Conservation (phyloP, 2,329 filamentous ascomycete genomes). For the Madurella fahalii region DNA sequence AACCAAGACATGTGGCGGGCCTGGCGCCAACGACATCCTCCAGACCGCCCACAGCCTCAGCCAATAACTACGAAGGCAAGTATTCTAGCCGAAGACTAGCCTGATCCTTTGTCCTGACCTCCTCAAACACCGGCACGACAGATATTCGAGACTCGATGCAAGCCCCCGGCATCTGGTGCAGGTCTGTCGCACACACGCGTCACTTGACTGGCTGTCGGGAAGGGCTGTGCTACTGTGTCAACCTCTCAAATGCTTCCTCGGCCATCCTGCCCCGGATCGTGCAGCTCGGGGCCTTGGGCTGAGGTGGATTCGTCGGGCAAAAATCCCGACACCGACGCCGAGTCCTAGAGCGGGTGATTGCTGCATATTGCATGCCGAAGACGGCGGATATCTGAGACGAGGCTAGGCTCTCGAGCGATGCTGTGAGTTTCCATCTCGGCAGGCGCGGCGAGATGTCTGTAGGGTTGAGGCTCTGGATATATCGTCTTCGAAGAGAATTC, state of each 20-base stretch:
- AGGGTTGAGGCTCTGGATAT: no score
- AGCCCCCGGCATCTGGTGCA: slow-evolving; percentile 2
- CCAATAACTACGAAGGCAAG: neutral
- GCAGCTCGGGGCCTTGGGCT: slow-evolving; percentile 1
- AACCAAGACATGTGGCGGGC: slow-evolving; percentile 19
- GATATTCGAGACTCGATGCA: neutral
- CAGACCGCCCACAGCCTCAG: neutral
- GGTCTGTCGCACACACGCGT: neutral
- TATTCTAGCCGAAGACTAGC: no score
- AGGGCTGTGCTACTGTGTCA: slow-evolving; percentile 1
- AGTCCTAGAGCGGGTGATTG: neutral
- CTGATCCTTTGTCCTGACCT: no score
- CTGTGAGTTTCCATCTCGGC: no score
- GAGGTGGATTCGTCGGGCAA: neutral
- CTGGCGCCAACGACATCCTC: slow-evolving; percentile 7
- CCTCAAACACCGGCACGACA: neutral
- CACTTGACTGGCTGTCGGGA: slow-evolving; percentile 1
- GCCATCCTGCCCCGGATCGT: neutral
- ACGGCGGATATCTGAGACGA: no score
- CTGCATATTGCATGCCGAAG: no score
- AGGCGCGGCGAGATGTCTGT: no score
- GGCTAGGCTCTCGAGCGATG: no score
- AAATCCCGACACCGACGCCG: neutral
- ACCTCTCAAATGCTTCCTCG: neutral
- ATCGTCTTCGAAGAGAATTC: no score